phyloP scores from a whole-genome alignment of 2,329 filamentous ascomycete species.

The Akanthomyces uredinophilus region DNA sequence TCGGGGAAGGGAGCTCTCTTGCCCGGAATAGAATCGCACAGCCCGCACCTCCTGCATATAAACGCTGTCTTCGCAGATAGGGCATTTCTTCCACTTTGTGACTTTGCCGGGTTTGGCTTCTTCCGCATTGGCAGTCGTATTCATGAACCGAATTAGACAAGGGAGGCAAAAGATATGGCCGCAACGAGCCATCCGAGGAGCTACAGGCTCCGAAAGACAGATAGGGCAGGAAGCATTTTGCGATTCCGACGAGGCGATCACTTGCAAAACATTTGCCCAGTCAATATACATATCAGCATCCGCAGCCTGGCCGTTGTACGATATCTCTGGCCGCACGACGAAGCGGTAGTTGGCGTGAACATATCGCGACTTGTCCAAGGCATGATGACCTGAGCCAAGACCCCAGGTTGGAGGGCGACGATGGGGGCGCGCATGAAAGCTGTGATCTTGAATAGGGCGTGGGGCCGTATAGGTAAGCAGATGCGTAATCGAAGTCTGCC shows the following conservation, averaged over 20 bases:
- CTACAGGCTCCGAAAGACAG: slow-evolving; percentile 86
- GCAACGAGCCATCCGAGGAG: slow-evolving; percentile 93
- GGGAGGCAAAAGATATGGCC: slow-evolving; percentile 96
- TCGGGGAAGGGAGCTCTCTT: slow-evolving; percentile 73
- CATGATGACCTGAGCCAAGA: slow-evolving; percentile 81
- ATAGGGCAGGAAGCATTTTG: slow-evolving; percentile 90
- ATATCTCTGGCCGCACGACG: slow-evolving; percentile 76
- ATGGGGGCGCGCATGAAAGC: slow-evolving; percentile 49
- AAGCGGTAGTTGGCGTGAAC: slow-evolving; percentile 97
- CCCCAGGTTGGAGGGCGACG: slow-evolving; percentile 77
- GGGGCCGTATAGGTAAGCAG: slow-evolving; percentile 86
- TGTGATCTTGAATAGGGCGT: slow-evolving; percentile 58
- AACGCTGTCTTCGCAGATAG: slow-evolving; percentile 91
- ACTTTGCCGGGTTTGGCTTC: slow-evolving; percentile 62
- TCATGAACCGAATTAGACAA: slow-evolving; percentile 93
- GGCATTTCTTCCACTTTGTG: slow-evolving; percentile 86
- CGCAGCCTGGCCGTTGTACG: slow-evolving; percentile 73
- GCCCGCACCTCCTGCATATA: slow-evolving; percentile 86
- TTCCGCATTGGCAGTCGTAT: slow-evolving; percentile 69
- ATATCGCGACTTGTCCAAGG: slow-evolving; percentile 82
- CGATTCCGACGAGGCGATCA: slow-evolving; percentile 84
- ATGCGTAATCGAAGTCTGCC: slow-evolving; percentile 95
- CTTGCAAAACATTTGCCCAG: slow-evolving; percentile 86
- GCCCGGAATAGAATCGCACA: slow-evolving; percentile 84
- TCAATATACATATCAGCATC: slow-evolving; percentile 88